Evolutionary conservation across 1,284 basidiomycete genomes (phyloP), one percentile per base, ranked within the genome.

Genomic region (Mycena sp.): DNA sequence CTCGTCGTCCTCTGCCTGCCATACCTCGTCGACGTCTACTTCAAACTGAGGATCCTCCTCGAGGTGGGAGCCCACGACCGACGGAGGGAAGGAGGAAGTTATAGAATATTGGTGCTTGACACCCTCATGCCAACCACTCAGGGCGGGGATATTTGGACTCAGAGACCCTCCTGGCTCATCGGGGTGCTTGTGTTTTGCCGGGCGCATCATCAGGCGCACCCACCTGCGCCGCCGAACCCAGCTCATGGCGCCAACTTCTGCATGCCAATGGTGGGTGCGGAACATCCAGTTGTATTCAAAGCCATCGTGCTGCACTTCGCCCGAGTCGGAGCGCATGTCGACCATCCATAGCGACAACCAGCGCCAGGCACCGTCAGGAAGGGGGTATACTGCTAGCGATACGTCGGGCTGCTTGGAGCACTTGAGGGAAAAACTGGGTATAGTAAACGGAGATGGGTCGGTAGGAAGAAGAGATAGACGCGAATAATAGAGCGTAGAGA

Each of bases 331-430:
- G 40, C 89, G 88, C 92, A 94, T 94, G 77, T 94, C 92, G 61
- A 93, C 86, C 90, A 94, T 91, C 92, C 92, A 94, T 7, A 83
- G 77, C 37, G 90, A 92, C 3, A 92, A 86, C 92, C 92, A 94
- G 45, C 77, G 82, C 92, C 92, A 94, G 12, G 83, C 85, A 25
- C 90, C 91, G 69, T 93, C 90, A 1, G 92, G 92, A 25, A 94
- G 83, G n/a, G 90, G 89, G 69, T 90, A 94, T 52, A 85, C 83
- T 4, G 77, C 74, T 6, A 92, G 81, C 10, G 87, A 83, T 50
- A 89, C 79, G 4, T 83, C 81, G 1, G 87, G 83, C 67, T 87
- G 82, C 54, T 78, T 73, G 6, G 77, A 76, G 17, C 81, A 81
- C 49, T 76, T 76, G 19, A 70, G 60, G 11, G 77, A 75, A 2